phyloP scores from a whole-genome alignment of 345 rosid species.

The Psidium friedrichsthalianum region DNA sequence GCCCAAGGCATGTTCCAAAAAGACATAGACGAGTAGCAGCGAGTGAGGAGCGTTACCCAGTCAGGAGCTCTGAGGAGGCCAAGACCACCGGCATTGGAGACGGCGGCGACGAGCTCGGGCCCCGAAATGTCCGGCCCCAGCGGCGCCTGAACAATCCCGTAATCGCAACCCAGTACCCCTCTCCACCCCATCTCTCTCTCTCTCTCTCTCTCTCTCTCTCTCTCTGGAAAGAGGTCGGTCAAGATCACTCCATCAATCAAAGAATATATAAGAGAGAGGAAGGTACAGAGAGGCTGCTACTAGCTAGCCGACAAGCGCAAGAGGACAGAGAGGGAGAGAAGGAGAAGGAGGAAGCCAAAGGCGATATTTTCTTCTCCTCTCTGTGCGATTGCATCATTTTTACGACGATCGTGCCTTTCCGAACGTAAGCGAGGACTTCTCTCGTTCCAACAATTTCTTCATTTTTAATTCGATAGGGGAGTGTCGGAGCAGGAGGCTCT shows the following conservation, averaged over 20 bases:
- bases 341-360: not conserved
- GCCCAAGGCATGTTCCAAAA: not conserved
- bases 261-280: not conserved
- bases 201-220: not conserved
- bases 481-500: no score
- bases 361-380: not conserved
- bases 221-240: not conserved
- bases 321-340: not conserved
- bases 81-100: slow-evolving; percentile 76
- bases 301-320: not conserved
- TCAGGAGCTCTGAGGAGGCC: slow-evolving; percentile 85
- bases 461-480: not conserved
- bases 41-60: slow-evolving; percentile 30
- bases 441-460: not conserved
- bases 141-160: slow-evolving; percentile 78
- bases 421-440: not conserved
- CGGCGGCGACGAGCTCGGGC: slow-evolving; percentile 91
- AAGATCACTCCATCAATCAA: not conserved
- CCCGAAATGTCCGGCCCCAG: slow-evolving; percentile 85
- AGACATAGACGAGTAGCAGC: not conserved
- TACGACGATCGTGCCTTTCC: not conserved
- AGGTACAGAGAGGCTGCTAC: not conserved
- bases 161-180: slow-evolving; percentile 76
- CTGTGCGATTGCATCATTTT: not conserved
- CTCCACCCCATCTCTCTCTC: slow-evolving; percentile 44